These are phyloP conservation scores for Platanus orientalis DNA, from an alignment of 164 flowering plant species.

Conservation along the genomic window DNA sequence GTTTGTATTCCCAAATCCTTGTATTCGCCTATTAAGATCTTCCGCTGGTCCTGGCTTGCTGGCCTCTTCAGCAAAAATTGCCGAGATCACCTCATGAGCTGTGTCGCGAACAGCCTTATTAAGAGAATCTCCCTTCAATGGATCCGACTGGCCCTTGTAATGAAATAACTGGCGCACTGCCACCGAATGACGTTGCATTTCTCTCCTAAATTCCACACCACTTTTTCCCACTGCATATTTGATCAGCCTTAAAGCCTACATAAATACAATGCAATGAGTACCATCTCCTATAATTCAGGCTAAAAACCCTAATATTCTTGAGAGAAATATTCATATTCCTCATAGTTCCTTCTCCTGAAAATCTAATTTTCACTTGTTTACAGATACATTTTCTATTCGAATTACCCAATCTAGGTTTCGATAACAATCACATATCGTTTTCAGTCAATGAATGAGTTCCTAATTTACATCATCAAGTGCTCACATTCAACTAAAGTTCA, in stretches of 20 bases:
- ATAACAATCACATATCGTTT: neutral
- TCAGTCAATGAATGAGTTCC: neutral
- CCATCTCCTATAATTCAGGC: neutral
- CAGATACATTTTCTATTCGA: neutral
- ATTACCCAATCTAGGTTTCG: neutral
- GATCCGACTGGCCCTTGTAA: slow-evolving; percentile 83
- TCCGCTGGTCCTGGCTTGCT: slow-evolving; percentile 57
- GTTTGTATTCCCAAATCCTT: slow-evolving; percentile 92
- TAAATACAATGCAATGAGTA: slow-evolving; percentile 4
- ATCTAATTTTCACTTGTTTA: neutral
- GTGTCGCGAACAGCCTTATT: slow-evolving; percentile 92
- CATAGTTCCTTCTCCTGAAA: neutral
- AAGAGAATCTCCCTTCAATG: slow-evolving; percentile 87
- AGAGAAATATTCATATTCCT: neutral
- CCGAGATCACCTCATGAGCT: slow-evolving; percentile 80
- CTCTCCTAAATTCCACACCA: slow-evolving; percentile 91
- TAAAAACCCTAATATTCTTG: neutral
- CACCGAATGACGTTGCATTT: slow-evolving; percentile 89
- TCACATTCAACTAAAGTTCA: neutral
- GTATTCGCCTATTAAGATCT: slow-evolving; percentile 58
- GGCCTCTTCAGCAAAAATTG: slow-evolving; percentile 73
- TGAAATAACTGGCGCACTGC: slow-evolving; percentile 80
- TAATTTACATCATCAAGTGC: neutral
- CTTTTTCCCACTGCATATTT: slow-evolving; percentile 91
- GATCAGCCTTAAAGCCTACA: slow-evolving; percentile 85